phyloP scores from a whole-genome alignment of 176 grass and related monocot species.

The Musa itinerans region DNA sequence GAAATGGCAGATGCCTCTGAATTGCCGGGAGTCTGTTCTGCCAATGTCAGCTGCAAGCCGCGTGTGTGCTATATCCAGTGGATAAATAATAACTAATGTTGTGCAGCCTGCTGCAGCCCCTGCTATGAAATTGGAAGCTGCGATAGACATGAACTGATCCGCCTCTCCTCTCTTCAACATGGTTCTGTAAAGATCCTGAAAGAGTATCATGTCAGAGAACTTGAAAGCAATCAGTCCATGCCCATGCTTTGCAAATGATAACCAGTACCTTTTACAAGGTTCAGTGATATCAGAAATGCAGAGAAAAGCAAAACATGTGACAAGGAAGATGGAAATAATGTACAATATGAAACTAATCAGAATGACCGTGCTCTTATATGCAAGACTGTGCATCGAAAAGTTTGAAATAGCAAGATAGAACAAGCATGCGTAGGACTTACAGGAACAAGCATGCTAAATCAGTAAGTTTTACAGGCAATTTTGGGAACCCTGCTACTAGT shows the following conservation, averaged over 20 bases:
- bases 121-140: conserved; percentile 65
- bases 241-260: neutral
- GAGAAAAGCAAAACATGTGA: no score
- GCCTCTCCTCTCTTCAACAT: conserved; percentile 48
- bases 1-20: conserved; percentile 87
- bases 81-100: conserved; percentile 87
- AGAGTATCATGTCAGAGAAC: conserved; percentile 7
- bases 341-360: no score
- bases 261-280: no score
- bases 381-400: no score
- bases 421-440: no score
- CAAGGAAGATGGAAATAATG: no score
- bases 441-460: no score
- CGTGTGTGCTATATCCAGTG: conserved; percentile 90
- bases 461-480: no score
- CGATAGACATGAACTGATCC: conserved; percentile 50
- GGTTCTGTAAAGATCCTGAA: conserved; percentile 74
- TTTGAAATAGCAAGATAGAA: no score
- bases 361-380: no score
- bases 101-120: conserved; percentile 88
- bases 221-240: neutral
- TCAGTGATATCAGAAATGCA: no score
- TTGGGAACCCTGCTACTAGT: no score
- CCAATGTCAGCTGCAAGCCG: conserved; percentile 88
- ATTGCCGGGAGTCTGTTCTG: conserved; percentile 56